These are phyloP conservation scores for Penicillium sp. DNA, from an alignment of 2,329 filamentous ascomycete species.

Conservation along the genomic window DNA sequence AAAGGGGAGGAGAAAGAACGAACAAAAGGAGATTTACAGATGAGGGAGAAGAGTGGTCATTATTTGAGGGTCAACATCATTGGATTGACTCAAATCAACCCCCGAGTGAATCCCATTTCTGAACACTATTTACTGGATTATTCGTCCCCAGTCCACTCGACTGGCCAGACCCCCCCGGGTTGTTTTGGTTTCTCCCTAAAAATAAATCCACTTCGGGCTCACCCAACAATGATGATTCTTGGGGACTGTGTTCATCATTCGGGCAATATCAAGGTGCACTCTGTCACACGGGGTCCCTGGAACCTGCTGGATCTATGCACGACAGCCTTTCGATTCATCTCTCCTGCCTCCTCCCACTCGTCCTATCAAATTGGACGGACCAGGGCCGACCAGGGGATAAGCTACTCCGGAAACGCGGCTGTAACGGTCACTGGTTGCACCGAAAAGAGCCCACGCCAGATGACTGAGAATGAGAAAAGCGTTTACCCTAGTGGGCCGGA, in stretches of 20 bases:
- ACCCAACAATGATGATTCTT: background rate
- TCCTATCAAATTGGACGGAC: background rate
- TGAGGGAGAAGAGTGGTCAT: conserved; percentile 1
- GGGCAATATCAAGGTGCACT: background rate
- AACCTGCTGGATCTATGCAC: conserved; percentile 18
- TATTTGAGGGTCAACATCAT: background rate
- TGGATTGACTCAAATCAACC: background rate
- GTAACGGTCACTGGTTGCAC: background rate
- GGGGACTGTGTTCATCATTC: background rate
- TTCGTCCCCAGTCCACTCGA: background rate
- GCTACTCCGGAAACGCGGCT: background rate
- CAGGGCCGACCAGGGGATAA: background rate
- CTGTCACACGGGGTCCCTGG: conserved; percentile 25
- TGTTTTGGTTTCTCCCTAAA: conserved; percentile 17
- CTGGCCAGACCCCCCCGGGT: background rate
- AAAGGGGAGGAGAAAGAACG: conserved; percentile 13
- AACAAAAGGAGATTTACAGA: conserved; percentile 12
- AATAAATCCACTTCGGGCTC: conserved; percentile 21
- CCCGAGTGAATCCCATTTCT: background rate
- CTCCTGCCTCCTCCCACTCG: background rate
- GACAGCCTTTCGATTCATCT: conserved; percentile 1
- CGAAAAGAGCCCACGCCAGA: background rate
- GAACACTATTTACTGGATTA: background rate
- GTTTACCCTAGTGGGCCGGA: background rate
- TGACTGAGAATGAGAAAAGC: background rate